phyloP scores from a whole-genome alignment of 257 asterid species.

The Fraxinus excelsior region DNA sequence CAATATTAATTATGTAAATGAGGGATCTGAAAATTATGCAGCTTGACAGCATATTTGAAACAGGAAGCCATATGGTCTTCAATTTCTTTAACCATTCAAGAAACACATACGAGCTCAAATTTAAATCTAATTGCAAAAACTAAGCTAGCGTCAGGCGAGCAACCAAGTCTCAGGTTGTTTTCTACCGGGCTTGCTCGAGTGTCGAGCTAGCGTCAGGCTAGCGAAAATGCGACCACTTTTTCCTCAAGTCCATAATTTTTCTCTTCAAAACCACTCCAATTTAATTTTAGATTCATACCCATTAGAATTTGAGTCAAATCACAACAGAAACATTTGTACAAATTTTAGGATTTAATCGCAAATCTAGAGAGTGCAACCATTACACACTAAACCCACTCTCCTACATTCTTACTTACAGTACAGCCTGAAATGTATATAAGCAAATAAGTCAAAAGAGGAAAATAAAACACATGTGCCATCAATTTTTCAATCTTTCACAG shows the following conservation, averaged over 20 bases:
- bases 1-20: neutral
- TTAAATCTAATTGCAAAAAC: too few relatives aligned
- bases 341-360: neutral
- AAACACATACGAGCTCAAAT: neutral
- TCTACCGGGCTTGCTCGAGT: too few relatives aligned
- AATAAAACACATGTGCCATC: neutral
- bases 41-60: neutral
- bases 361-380: neutral
- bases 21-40: neutral
- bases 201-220: too few relatives aligned
- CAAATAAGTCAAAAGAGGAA: neutral
- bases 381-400: neutral
- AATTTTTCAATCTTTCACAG: neutral
- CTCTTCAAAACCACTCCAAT: too few relatives aligned
- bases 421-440: neutral
- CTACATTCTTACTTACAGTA: neutral
- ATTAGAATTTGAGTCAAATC: too few relatives aligned
- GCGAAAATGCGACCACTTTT: too few relatives aligned
- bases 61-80: neutral
- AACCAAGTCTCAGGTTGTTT: too few relatives aligned
- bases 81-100: neutral
- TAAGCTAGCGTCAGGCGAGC: too few relatives aligned
- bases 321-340: neutral
- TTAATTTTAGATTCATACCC: too few relatives aligned
- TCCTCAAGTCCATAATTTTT: too few relatives aligned